Base-by-base conservation (phyloP, 2,329 filamentous ascomycete genomes). In the Alternaria ventricosa region DNA sequence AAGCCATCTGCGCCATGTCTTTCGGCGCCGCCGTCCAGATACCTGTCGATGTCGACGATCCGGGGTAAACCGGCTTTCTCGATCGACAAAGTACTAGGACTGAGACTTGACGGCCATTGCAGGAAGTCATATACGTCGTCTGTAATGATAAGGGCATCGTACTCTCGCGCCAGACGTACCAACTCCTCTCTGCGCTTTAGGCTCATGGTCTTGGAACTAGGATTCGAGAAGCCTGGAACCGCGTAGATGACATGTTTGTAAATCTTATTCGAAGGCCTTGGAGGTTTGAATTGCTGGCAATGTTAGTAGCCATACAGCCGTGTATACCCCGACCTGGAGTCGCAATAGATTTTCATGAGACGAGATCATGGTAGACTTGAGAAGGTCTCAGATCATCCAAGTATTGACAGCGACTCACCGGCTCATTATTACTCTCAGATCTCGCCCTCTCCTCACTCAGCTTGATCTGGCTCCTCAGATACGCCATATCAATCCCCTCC, bases 71-170 rank as follows among this genome's bases (percentile, higher is more conserved):
- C 72, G 7, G 87, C 84, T 67, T 78, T 83, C 41, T 79, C 78
- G 36, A 73, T 73, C 55, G 53, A 70, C 49, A 71, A 71, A 63
- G 30, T 64, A 60, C 72, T 61, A 30, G 73, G 60, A 12, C 64
- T 71, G 41, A 72, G 68, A 63, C 74, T 77, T 8, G 83, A 72
- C 3, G 88, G 86, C 93, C 94, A 97, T 76, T 94, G 92, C 6
- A 98, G 84, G 69, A 95, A 91, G 78, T 98, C 95, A 77, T 99
- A 99, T 10, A 98, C 94, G 78, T 99, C 96, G 81, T 98, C 95
- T 53, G 88, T 88, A 27, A 97, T 85, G 59, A 97, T 81, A n/a
- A 98, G 85, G 7, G 92, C 93, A 77, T 98, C 90, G 77, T 91
- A 88, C 62, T 89, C 84, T 60, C 95, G 87, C 0, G 95, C 95